Base-by-base conservation (phyloP, 192 early-diverging fungal genomes). In the Coemansia sp. region DNA sequence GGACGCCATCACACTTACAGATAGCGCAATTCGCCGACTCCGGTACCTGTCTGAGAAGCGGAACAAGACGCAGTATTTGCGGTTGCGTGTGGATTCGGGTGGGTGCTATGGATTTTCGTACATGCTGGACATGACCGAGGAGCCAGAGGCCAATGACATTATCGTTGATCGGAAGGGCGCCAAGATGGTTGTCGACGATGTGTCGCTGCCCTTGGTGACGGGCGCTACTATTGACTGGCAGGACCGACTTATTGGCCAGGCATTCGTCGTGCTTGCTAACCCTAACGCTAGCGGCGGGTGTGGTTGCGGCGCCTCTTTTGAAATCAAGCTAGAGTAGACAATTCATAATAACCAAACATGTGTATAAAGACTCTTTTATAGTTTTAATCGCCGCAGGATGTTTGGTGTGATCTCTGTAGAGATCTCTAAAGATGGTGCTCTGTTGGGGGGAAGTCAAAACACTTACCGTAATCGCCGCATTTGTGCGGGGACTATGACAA, bases 21-120 rank as follows among this genome's bases (percentile, higher is more conserved):
- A 80, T 13, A 78, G 76, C 33, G 83, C 83, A 5, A 77, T 85
- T 20, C 31, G 57, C 8, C 68, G 83, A 57, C 83, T 85, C 33
- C 65, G 63, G 46, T 65, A 80, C 43, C 54, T 85, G 3, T 78
- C 78, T 5, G 73, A 85, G 47, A 54, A 80, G 63, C 78, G 78
- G 12, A 38, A 62, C 31, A 75, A 71, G 65, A 85, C 83, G n/a
- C 83, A 85, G 71, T 85, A 85, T 41, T 69, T 95, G 77, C 88
- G 93, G 47, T 74, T 95, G 33, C 74, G 89, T 3, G 93, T 95
- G 16, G 93, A 95, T 63, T 92, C 93, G 4, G 93, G 93, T 34
- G 93, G 93, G 22, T 95, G 93, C 79, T 93, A 95, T 63, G 93
- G 93, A 44, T 95, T 92, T 75, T 91, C 93, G 74, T 93, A 95